phyloP scores from a whole-genome alignment of 2,329 filamentous ascomycete species.

The Botrytis squamosa region DNA sequence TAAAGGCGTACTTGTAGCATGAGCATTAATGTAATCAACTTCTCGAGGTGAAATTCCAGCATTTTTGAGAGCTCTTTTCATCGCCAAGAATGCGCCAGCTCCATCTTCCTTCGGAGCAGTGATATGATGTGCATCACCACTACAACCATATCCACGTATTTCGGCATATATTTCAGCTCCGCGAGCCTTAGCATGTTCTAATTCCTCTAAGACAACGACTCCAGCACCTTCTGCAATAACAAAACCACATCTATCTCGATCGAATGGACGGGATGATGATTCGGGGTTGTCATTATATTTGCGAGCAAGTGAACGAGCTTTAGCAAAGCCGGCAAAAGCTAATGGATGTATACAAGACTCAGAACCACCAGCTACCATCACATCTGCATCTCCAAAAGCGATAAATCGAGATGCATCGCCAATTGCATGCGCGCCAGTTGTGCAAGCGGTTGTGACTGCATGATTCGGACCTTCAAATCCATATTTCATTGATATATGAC shows the following conservation, averaged over 20 bases:
- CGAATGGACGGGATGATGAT: constrained; percentile 82
- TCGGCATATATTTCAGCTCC: constrained; percentile 86
- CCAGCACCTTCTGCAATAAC: constrained; percentile 92
- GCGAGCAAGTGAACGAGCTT: constrained; percentile 82
- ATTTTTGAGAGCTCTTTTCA: constrained; percentile 77
- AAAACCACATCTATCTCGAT: constrained; percentile 75
- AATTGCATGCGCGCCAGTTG: constrained; percentile 90
- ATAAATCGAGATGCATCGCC: constrained; percentile 94
- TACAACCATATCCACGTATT: constrained; percentile 83
- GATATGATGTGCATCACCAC: constrained; percentile 89
- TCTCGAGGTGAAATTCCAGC: constrained; percentile 65
- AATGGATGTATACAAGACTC: constrained; percentile 96
- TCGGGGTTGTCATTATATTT: constrained; percentile 71
- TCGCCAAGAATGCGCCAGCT: constrained; percentile 75
- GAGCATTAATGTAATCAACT: constrained; percentile 92
- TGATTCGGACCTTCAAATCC: constrained; percentile 91
- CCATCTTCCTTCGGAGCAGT: constrained; percentile 86
- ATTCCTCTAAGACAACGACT: constrained; percentile 82
- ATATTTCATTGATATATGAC: constrained; percentile 90
- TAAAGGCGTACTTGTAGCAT: constrained; percentile 83
- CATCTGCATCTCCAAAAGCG: constrained; percentile 82
- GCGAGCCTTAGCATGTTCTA: constrained; percentile 79
- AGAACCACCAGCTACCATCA: constrained; percentile 94
- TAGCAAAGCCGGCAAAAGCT: constrained; percentile 85
- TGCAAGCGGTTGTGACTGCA: constrained; percentile 89